Evolutionary conservation across 176 grass and related monocot genomes (phyloP), one percentile per base, ranked within the genome.

Genomic region (Panicum miliaceum): DNA sequence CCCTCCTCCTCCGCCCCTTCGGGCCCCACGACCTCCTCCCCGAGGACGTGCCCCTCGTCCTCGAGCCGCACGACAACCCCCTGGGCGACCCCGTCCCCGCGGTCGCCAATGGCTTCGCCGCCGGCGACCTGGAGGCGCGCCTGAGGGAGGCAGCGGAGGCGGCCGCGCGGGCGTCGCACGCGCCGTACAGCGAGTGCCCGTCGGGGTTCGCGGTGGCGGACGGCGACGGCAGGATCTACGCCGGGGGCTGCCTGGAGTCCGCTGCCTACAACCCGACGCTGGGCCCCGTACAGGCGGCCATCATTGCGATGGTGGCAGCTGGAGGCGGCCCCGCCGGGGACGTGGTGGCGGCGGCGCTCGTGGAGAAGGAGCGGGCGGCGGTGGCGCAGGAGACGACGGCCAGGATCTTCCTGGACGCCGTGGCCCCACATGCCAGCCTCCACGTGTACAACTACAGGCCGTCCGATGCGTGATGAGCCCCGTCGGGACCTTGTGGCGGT

Each of bases 181-280:
- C 92, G 68, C 95, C 95, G 8, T 98, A 98, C 84, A 95, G 92
- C 81, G 71, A 64, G 57, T 98, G 92, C 42, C 73, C 95, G 12
- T 75, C 95, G 60, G 95, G 95, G 5, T 93, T 98, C 59, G 82
- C 95, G n/a, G 92, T 98, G 76, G 95, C 82, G 22, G 92, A 95
- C 86, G 62, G 79, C 0, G 84, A 84, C 20, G 92, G 91, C 23
- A 86, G 58, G 74, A 91, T 98, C 67, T 91, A 93, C 76, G 91
- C 86, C 41, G 92, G 95, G 11, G 86, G 92, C 0, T 95, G 90
- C 81, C 66, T 84, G 1, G 96, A 98, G 57, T 94, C 92, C 1
- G 96, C 96, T 3, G 96, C 96, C 32, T 98, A 95, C 78, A 98
- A 98, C 80, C 96, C 96, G 10, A 95, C 90, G 8, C 89, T 98